A percentile compares a stretch with the other conserved stretches of the same genome.
Evolutionary conservation across 129 eudicot species (phyloP).

Genomic region (Daucus carota): DH1_v3.0 NC_030384.2:41802001-41802500

Average conservation of each 20-base stretch:
- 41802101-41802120: background rate
- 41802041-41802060: conserved; percentile 54
- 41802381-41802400: too few species aligned
- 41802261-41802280: background rate
- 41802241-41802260: background rate
- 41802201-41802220: conserved; percentile 23
- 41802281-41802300: background rate
- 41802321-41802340: too few species aligned
- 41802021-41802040: conserved; percentile 64
- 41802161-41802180: background rate
- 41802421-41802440: too few species aligned
- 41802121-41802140: background rate
- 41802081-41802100: conserved; percentile 1
- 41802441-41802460: too few species aligned
- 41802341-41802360: too few species aligned
- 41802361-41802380: too few species aligned
- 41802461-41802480: too few species aligned
- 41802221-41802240: conserved; percentile 1
- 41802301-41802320: background rate
- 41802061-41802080: conserved; percentile 23
- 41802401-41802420: too few species aligned
- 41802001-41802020: conserved; percentile 52
- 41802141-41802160: background rate
- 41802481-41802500: too few species aligned
- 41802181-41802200: background rate